Base-by-base conservation (phyloP, 1,284 basidiomycete species). In the Fistulina hepatica region DNA sequence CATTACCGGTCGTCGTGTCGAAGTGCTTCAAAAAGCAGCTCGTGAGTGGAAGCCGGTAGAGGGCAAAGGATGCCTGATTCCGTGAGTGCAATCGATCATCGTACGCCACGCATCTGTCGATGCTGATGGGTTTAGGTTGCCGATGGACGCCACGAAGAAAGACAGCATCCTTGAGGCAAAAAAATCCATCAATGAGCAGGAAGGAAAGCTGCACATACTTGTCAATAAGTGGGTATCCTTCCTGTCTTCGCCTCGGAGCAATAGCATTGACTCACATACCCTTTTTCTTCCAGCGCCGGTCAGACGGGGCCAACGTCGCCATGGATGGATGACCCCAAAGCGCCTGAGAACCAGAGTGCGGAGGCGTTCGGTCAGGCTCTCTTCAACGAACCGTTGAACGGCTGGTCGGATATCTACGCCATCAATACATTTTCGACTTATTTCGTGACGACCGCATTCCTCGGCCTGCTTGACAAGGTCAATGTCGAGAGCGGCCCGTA, bases 1-100 rank as follows among this genome's bases (percentile, higher is more conserved):
- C 50, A 61, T 70, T 41, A 50, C 48, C 4, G 53, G 54, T 9
- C 46, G 58, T 19, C 47, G 54, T 5, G 43, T 45, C 25, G 52
- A 58, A 20, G 51, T 52, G 20, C 48, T 60, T 5, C 42, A 52
- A 13, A 40, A 51, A 13, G 49, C 48, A 12, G 48, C 49, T 1
- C 25, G n/a, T 31, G 16, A 39, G 38, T 34, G 28, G n/a, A n/a
- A 34, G 9, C 34, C 35, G 6, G 31, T 40, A 15, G 24, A n/a
- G 17, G 34, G 44, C 26, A 16, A 25, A 6, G 39, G 26, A 24
- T 48, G 37, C 24, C 17, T 2, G n/a, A 30, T 13, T 20, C 20
- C 13, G 24, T 23, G 4, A 26, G 37, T 4, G 35, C 25, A 27
- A 12, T 15, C 15, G 25, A 27, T 27, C 12, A 12, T 27, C 25